These are phyloP conservation scores for Diplotaxis tenuifolia DNA, from an alignment of 345 rosid genomes.

Conservation along the genomic window DNA sequence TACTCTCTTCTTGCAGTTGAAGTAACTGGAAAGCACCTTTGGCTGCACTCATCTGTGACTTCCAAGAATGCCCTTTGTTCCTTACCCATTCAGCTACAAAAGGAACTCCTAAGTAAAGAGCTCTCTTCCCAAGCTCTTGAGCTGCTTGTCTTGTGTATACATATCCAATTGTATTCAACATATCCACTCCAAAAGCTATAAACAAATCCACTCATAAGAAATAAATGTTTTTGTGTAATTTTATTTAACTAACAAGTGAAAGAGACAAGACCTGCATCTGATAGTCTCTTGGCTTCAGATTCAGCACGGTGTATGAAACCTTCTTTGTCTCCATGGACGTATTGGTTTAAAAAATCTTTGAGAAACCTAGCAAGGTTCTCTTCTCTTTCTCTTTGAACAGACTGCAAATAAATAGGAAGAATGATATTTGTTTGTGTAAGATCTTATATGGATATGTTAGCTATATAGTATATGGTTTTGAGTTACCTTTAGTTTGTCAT, in stretches of 20 bases:
- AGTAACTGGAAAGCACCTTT: slow-evolving; percentile 92
- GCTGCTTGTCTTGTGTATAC: slow-evolving; percentile 92
- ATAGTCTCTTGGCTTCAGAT: slow-evolving; percentile 81
- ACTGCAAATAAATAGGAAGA: slow-evolving; percentile 38
- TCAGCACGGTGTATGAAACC: slow-evolving; percentile 62
- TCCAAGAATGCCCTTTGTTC: slow-evolving; percentile 88
- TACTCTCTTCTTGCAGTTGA: slow-evolving; percentile 87
- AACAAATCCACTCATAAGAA: background rate
- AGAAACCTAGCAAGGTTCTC: slow-evolving; percentile 73
- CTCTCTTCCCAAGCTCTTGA: slow-evolving; percentile 93
- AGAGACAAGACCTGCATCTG: slow-evolving; percentile 63
- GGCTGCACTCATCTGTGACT: slow-evolving; percentile 97
- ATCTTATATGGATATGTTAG: background rate
- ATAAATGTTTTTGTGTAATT: background rate
- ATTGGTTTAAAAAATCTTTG: slow-evolving; percentile 65
- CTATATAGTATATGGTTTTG: background rate
- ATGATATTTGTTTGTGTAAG: background rate
- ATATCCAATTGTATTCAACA: slow-evolving; percentile 83
- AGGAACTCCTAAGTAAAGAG: slow-evolving; percentile 80
- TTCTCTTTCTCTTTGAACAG: slow-evolving; percentile 95
- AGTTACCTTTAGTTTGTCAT: slow-evolving; percentile 72
- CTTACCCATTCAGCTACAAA: slow-evolving; percentile 97
- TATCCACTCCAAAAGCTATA: slow-evolving; percentile 87
- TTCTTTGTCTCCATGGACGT: slow-evolving; percentile 71
- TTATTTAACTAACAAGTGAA: background rate